These are phyloP conservation scores for Naganishia friedmannii DNA, from an alignment of 768 basidiomycete species.

Conservation along the genomic window DNA sequence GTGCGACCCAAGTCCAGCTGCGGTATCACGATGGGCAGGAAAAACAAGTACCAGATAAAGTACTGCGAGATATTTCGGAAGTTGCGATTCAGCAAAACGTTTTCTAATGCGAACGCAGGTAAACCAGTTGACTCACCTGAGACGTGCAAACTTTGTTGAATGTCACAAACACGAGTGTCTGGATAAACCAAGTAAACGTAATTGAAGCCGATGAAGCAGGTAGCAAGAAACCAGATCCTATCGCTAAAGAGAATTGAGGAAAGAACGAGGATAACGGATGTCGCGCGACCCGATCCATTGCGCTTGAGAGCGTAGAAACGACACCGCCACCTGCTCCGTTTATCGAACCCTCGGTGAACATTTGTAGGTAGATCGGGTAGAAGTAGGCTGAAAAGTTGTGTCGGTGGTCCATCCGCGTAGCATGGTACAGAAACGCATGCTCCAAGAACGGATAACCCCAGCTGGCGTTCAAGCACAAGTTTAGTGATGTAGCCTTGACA, in stretches of 20 bases:
- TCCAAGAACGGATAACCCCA: constrained; percentile 92
- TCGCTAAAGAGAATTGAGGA: constrained; percentile 72
- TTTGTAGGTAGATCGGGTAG: constrained; percentile 86
- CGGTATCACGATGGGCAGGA: constrained; percentile 78
- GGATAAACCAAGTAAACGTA: constrained; percentile 85
- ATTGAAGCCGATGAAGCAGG: constrained; percentile 55
- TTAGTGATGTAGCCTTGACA: constrained; percentile 10
- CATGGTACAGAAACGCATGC: constrained; percentile 90
- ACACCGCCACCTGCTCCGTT: background rate
- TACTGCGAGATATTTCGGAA: constrained; percentile 61
- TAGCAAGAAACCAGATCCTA: constrained; percentile 71
- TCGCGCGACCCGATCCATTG: constrained; percentile 34
- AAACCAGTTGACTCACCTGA: constrained; percentile 61
- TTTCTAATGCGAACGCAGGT: no score
- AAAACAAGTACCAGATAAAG: constrained; percentile 92
- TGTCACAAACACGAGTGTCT: constrained; percentile 84
- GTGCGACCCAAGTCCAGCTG: constrained; percentile 59
- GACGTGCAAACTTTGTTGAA: constrained; percentile 99
- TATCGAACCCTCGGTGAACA: constrained; percentile 55
- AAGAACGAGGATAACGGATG: constrained; percentile 76
- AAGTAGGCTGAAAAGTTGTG: constrained; percentile 99
- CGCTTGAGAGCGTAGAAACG: background rate
- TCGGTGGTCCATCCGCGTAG: constrained; percentile 85
- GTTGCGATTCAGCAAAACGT: background rate
- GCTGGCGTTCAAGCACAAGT: background rate